phyloP scores from a whole-genome alignment of 2,329 filamentous ascomycete genomes.

The Scedosporium apiospermum region DNA sequence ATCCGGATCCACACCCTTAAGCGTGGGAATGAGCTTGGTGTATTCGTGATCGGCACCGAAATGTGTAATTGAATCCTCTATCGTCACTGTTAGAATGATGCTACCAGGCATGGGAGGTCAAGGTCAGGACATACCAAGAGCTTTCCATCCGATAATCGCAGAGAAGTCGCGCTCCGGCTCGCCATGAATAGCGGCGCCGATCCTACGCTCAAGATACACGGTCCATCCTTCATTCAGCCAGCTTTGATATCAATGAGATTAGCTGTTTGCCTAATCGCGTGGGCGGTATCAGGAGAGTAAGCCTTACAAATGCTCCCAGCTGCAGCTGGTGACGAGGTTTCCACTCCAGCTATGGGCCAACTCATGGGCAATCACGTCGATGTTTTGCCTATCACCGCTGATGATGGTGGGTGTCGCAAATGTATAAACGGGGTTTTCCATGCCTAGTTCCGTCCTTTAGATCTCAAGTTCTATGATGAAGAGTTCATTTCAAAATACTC shows the following conservation, averaged over 20 bases:
- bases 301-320: conserved; percentile 69
- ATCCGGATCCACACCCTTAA: conserved; percentile 87
- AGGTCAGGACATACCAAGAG: conserved; percentile 42
- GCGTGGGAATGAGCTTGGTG: conserved; percentile 79
- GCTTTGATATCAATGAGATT: conserved; percentile 21
- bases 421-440: conserved; percentile 91
- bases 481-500: conserved; percentile 20
- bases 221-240: conserved; percentile 83
- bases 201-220: conserved; percentile 82
- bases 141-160: conserved; percentile 92
- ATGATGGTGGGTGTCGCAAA: conserved; percentile 94
- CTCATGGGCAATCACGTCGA: conserved; percentile 93
- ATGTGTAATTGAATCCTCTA: conserved; percentile 65
- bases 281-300: background rate
- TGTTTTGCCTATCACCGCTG: conserved; percentile 80
- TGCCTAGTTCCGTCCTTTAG: conserved; percentile 36
- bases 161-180: conserved; percentile 86
- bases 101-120: conserved; percentile 7
- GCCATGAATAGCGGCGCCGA: conserved; percentile 68
- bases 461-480: background rate
- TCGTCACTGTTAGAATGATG: conserved; percentile 1
- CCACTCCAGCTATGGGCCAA: conserved; percentile 74
- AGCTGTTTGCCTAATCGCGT: background rate
- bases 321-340: conserved; percentile 69
- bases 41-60: conserved; percentile 83